Conservation (phyloP, 1,284 basidiomycete genomes). For the Tetrapyrgos nigripes region DNA sequence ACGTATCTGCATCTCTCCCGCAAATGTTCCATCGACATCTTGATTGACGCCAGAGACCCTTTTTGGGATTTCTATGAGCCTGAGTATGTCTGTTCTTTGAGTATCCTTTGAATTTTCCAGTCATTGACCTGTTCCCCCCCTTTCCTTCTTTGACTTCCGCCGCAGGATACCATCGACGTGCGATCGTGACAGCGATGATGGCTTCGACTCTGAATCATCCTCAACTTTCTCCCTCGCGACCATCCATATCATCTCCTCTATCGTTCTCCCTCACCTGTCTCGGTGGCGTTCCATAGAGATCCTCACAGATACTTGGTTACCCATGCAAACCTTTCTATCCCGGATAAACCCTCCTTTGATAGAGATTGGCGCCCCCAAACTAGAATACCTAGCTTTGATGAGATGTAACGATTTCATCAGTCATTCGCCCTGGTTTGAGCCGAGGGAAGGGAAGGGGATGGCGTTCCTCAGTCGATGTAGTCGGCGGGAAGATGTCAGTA, state of each 20-base stretch:
- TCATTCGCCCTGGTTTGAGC: constrained; percentile 49
- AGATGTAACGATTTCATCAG: constrained; percentile 61
- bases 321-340: constrained; percentile 53
- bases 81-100: constrained; percentile 44
- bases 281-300: constrained; percentile 59
- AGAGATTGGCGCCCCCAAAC: constrained; percentile 44
- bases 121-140: constrained; percentile 1
- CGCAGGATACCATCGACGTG: constrained; percentile 28
- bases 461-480: constrained; percentile 30
- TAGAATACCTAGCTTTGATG: constrained; percentile 58
- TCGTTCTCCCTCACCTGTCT: constrained; percentile 51
- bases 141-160: constrained; percentile 12
- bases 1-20: constrained; percentile 49
- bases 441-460: constrained; percentile 42
- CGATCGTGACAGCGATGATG: constrained; percentile 11
- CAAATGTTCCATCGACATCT: constrained; percentile 55
- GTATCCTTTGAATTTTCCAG: constrained; percentile 2
- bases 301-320: constrained; percentile 58
- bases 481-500: constrained; percentile 25
- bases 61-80: constrained; percentile 58
- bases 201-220: constrained; percentile 27
- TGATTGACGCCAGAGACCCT: constrained; percentile 59
- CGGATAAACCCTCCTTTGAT: constrained; percentile 44
- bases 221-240: constrained; percentile 48
- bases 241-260: constrained; percentile 47